Evolutionary conservation across 2,329 filamentous ascomycete species (phyloP), one percentile per base, ranked within the genome.

Genomic region (Sclerotiophoma versabilis): DNA sequence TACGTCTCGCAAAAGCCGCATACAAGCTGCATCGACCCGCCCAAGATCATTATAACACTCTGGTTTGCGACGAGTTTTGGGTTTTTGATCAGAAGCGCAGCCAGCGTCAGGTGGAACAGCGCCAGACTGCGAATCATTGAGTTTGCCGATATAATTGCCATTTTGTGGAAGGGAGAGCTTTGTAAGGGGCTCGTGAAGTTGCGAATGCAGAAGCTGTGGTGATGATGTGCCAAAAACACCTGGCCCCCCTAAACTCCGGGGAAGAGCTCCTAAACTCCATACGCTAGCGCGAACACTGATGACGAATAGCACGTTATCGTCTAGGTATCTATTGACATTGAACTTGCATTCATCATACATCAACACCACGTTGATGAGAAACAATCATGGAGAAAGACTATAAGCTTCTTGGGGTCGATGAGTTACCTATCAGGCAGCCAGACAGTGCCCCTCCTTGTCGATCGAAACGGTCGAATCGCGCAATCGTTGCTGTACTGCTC

Each of bases 21-120:
- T 81, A 93, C 91, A 73, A 96, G 84, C 64, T 88, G 86, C 86
- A 96, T 90, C 47, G 90, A 86, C 75, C 96, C 89, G 49, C 92
- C 92, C 22, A 96, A 78, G 25, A 96, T 83, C 64, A 86, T 91
- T 41, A 96, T 90, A 19, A 96, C 75, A 46, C 88, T 87, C 68
- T 96, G 91, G 70, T 93, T 88, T 42, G 90, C 86, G 66, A 97
- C 82, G 36, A 84, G 81, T 57, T 79, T 78, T 5, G 93, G 93
- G 54, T 83, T 87, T 34, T 85, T 88, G 66, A 96, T 82, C 78
- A 97, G 89, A 79, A 95, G 91, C 76, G 88, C 92, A 66, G 88
- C 92, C 42, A 95, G 80, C 5, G 90, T 91, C 61, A 96, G 76
- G 77, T 96, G 91, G 79, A 95, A 92, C 72, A 96, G 84, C 64